Evolutionary conservation across 345 rosid genomes (phyloP), one percentile per base, ranked within the genome.

Genomic region (Gossypium arboreum): DNA sequence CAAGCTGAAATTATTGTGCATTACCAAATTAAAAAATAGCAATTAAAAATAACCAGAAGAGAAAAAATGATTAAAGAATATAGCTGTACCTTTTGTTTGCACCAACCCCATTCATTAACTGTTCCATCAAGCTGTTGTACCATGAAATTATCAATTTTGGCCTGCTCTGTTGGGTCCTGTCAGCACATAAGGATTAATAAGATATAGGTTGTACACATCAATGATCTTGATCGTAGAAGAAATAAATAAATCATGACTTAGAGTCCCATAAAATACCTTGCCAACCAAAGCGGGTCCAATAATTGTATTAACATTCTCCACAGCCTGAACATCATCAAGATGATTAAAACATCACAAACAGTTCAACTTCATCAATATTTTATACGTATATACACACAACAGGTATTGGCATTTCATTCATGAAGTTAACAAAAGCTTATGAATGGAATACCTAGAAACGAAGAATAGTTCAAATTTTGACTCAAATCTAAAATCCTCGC

Each of bases 31-130:
- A 57, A 1, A 25, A 47, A 9, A 59, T 10, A 34, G 12, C 12
- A 47, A 44, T 45, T 27, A 59, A 60, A 29, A 59, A 16, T 22
- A 2, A 24, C n/a, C 3, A 13, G 12, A 17, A 54, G 6, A 45
- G 8, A 44, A 59, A 27, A 9, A 25, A 2, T 2, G 51, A 20
- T 3, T 67, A 22, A 51, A 8, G 7, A 27, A 71, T 20, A 9
- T 4, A 34, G 20, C 47, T 4, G 51, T 81, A 88, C 94, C 88
- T 88, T 90, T 61, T 90, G 90, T 69, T 90, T 90, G 84, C 92
- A 90, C 92, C 94, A 90, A 48, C 94, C 94, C 94, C 94, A 90
- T 73, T 90, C 94, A 45, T 90, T 90, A 16, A 80, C 81, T 22
- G 94, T 90, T 79, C 92, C 94, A 77, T 90, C 92, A 54, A 88